These are phyloP conservation scores for Phytopythium boreale DNA, from an alignment of 352 stramenopile species.

Conservation along the genomic window DNA sequence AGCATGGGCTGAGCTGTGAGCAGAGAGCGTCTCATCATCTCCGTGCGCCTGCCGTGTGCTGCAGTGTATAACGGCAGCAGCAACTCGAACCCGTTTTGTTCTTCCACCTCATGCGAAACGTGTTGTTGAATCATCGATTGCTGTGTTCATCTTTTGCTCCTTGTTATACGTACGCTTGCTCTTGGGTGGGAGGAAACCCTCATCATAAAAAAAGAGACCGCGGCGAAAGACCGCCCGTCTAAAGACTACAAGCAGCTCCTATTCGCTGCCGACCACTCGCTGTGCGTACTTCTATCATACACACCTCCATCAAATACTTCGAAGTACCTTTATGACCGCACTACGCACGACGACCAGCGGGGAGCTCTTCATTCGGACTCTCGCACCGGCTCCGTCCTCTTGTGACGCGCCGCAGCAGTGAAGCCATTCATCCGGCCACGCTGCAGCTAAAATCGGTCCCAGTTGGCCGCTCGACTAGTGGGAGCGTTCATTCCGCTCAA, in stretches of 20 bases:
- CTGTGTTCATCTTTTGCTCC: neutral
- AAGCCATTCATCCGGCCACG: neutral
- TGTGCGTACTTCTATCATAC: constrained; percentile 10
- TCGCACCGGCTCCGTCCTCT: neutral
- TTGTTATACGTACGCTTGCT: constrained; percentile 3
- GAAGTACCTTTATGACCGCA: neutral
- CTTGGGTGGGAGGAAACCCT: neutral
- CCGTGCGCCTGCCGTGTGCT: neutral
- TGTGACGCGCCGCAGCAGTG: neutral
- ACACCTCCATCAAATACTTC: neutral
- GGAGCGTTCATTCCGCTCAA: constrained; percentile 3
- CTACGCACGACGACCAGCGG: neutral
- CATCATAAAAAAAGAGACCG: constrained; percentile 4
- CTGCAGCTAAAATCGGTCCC: neutral
- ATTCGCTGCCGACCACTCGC: neutral
- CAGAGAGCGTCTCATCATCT: neutral
- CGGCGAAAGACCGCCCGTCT: neutral
- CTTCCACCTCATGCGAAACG: neutral
- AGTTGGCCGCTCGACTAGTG: neutral
- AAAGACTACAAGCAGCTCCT: neutral
- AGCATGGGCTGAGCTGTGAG: neutral
- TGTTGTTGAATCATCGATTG: neutral
- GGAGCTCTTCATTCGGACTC: constrained; percentile 5
- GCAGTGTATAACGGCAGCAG: neutral
- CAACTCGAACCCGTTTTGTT: constrained; percentile 6